Base-by-base conservation (phyloP, 2,329 filamentous ascomycete genomes). In the Magnaporthiopsis poae region DNA sequence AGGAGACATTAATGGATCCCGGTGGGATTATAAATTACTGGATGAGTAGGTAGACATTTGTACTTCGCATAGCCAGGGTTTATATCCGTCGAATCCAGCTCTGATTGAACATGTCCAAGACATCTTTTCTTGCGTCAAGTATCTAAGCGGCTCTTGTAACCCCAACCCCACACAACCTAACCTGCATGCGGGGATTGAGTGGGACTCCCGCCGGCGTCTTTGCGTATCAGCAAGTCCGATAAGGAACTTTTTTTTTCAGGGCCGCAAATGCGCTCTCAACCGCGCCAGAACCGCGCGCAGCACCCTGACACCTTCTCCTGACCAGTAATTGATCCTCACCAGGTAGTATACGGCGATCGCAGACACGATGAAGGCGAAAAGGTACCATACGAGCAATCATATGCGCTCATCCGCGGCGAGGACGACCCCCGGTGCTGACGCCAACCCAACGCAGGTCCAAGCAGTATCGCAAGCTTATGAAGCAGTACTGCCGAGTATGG, bases 381-480 rank as follows among this genome's bases (percentile, higher is more conserved):
- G 64, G 64, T 65, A 56, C 13, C 39, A 29, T 25, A 31, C 25
- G 29, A 21, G 12, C 27, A 35, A 18, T 61, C 35, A n/a, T 8
- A 33, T 21, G 18, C 62, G 62, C 39, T 12, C 7, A 18, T 29
- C 21, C 9, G 61, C 9, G 3, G n/a, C 31, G 1, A 29, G n/a
- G 62, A 5, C 27, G 13, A 39, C 8, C 31, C 9, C n/a, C 27
- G 39, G n/a, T 29, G 36, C 64, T 65, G 60, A 65, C n/a, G 9
- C 15, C n/a, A 18, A 25, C n/a, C 31, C 31, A 31, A 31, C 13
- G 35, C 64, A 65, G 64, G 25, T 65, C 64, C 3, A 65, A 65
- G 60, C 64, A 65, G 25, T 65, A 65, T 27, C 64, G 64, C 64
- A 65, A 65, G 60, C 64, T 65, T 36, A 65, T 65, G 64, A 65